Percentiles rank a stretch among this genome's conserved stretches.
phyloP scores from a whole-genome alignment of 768 basidiomycete genomes.

The Russula brevipes region DNA sequence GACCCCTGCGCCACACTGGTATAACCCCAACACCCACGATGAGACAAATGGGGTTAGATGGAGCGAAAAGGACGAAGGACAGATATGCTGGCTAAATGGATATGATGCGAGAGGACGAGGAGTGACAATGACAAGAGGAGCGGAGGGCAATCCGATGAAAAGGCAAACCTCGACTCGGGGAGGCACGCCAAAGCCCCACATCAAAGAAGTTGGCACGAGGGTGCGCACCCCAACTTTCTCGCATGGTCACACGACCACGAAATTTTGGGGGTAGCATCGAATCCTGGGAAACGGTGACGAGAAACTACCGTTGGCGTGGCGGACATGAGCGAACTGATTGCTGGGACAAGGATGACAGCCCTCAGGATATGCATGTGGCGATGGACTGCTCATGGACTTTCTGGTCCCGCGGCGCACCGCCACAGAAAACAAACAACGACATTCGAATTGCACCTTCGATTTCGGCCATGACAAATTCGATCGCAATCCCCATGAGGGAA shows the following conservation, averaged over 20 bases:
- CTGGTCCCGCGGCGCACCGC: too few species aligned
- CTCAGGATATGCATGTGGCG: neutral
- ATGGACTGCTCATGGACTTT: too few species aligned
- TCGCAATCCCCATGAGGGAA: too few species aligned
- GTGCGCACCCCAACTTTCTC: neutral
- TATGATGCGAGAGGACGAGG: neutral
- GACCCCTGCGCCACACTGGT: neutral
- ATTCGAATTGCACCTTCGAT: too few species aligned
- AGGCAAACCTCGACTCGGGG: neutral
- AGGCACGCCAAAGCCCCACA: too few species aligned
- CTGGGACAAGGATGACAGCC: neutral
- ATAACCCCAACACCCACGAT: neutral
- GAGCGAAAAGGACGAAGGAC: neutral
- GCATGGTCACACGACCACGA: slow-evolving; percentile 5
- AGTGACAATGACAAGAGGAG: neutral
- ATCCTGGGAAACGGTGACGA: neutral
- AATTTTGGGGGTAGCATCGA: neutral
- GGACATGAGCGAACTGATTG: neutral
- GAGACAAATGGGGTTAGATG: neutral
- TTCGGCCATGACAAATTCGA: too few species aligned
- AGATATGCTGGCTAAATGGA: neutral
- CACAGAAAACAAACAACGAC: too few species aligned
- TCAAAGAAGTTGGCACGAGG: neutral
- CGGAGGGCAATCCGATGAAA: neutral
- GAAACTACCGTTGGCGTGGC: neutral